Percentiles rank a stretch among this genome's conserved stretches.
These are phyloP conservation scores for Cutaneotrichosporon mucoides DNA, from an alignment of 1,284 basidiomycete species.

Conservation along the genomic window DNA sequence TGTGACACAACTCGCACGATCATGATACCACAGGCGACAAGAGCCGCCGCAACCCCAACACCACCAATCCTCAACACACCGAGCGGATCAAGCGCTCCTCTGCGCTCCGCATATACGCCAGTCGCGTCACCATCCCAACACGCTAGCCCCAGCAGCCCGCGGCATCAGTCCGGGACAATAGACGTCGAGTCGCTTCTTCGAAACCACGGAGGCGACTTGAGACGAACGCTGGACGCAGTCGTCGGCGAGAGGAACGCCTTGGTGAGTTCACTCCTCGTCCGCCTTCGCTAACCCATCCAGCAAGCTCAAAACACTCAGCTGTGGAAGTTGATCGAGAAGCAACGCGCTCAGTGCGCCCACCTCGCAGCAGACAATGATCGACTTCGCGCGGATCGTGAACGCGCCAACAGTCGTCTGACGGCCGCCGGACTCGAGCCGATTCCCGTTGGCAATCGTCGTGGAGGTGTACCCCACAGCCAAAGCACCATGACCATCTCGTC, in stretches of 20 bases:
- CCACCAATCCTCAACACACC: constrained; percentile 13
- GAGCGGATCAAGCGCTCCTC: constrained; percentile 7
- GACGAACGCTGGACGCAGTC: constrained; percentile 66
- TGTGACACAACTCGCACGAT: constrained; percentile 6
- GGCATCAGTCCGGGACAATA: constrained; percentile 23
- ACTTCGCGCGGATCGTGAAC: constrained; percentile 71
- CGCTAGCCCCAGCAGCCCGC: constrained; percentile 23
- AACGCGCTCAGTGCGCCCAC: constrained; percentile 48
- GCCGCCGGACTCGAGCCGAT: constrained; percentile 36
- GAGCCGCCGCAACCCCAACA: background rate
- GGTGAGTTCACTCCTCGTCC: constrained; percentile 19
- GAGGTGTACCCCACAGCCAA: constrained; percentile 29
- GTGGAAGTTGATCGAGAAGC: constrained; percentile 89
- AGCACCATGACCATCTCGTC: constrained; percentile 35
- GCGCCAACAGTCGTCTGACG: constrained; percentile 33
- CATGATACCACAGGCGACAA: constrained; percentile 4
- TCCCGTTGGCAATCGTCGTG: constrained; percentile 16
- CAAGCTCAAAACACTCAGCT: constrained; percentile 78
- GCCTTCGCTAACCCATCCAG: constrained; percentile 13
- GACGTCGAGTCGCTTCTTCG: constrained; percentile 35
- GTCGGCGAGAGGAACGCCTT: constrained; percentile 72
- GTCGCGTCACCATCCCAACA: constrained; percentile 10
- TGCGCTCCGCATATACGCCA: constrained; percentile 1
- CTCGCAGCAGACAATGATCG: constrained; percentile 56
- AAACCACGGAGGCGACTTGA: constrained; percentile 42